A percentile compares a stretch with the other conserved stretches of the same genome.
Conservation (phyloP, 1,139 yeast genomes). For the Pichiaceae sp. region DNA sequence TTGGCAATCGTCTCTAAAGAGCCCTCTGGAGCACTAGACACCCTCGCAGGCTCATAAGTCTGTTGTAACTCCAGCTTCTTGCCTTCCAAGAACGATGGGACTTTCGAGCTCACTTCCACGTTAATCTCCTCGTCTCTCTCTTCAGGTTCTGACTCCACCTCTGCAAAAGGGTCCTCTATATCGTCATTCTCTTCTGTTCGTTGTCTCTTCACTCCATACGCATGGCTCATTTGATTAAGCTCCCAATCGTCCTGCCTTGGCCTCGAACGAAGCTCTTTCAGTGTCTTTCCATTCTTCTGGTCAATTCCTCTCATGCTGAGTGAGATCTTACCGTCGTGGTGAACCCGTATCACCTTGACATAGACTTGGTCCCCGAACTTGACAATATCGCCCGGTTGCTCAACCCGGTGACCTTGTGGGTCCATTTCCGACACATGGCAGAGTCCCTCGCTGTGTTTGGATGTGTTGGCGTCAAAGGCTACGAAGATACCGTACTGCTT, state of each 20-base stretch:
- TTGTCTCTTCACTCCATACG: slow-evolving; percentile 21
- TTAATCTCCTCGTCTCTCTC: slow-evolving; percentile 53
- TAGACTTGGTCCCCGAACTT: slow-evolving; percentile 52
- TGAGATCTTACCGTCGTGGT: slow-evolving; percentile 41
- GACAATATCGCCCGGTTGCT: slow-evolving; percentile 53
- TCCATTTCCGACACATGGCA: slow-evolving; percentile 73
- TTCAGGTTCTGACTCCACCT: slow-evolving; percentile 24
- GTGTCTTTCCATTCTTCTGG: slow-evolving; percentile 50
- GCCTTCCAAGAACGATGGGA: slow-evolving; percentile 68
- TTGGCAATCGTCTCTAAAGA: slow-evolving; percentile 69
- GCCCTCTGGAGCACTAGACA: slow-evolving; percentile 70
- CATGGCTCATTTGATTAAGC: slow-evolving; percentile 45
- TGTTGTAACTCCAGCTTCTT: slow-evolving; percentile 20
- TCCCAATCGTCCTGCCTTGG: slow-evolving; percentile 94
- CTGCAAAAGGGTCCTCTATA: slow-evolving; percentile 36
- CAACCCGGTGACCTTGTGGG: slow-evolving; percentile 31
- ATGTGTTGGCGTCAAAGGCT: slow-evolving; percentile 25
- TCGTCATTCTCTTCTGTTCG: slow-evolving; percentile 13
- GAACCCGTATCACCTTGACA: slow-evolving; percentile 40
- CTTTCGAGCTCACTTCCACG: slow-evolving; percentile 60
- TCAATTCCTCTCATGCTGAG: slow-evolving; percentile 71
- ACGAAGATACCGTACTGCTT: slow-evolving; percentile 78
- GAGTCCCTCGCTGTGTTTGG: slow-evolving; percentile 44
- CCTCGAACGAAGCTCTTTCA: slow-evolving; percentile 27
- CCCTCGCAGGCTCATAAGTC: slow-evolving; percentile 32